phyloP scores from a whole-genome alignment of 805 yeast genomes.

The Suhomyces tanzawaensis region DNA sequence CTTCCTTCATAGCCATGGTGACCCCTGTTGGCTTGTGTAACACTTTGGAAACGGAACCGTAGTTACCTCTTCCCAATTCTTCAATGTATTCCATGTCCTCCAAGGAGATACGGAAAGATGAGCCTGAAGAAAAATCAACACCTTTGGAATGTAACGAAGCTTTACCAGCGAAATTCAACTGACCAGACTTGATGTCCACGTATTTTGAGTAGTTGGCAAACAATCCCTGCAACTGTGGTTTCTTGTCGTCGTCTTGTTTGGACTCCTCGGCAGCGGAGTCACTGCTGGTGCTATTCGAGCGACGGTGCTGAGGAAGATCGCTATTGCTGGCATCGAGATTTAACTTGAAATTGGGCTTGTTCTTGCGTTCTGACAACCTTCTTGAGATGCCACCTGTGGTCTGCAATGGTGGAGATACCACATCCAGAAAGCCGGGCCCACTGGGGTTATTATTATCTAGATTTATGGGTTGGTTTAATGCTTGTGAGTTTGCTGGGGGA shows the following conservation, averaged over 20 bases:
- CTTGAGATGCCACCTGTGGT: constrained; percentile 37
- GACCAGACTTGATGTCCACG: constrained; percentile 88
- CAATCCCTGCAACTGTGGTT: constrained; percentile 50
- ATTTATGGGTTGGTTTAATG: constrained; percentile 2
- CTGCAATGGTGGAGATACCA: constrained; percentile 11
- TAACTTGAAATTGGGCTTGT: constrained; percentile 38
- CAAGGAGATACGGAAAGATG: constrained; percentile 79
- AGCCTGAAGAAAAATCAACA: constrained; percentile 84
- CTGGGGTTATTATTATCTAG: background rate
- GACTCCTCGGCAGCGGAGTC: background rate
- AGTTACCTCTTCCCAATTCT: constrained; percentile 93
- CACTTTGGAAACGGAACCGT: constrained; percentile 93
- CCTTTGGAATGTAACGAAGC: constrained; percentile 91
- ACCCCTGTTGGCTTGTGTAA: constrained; percentile 90
- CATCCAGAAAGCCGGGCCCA: background rate
- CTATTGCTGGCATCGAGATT: constrained; percentile 22
- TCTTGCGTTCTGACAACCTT: constrained; percentile 37
- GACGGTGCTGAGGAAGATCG: constrained; percentile 10
- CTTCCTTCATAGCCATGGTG: constrained; percentile 97
- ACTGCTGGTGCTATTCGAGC: constrained; percentile 3
- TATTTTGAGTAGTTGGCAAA: constrained; percentile 85
- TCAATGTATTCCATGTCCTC: constrained; percentile 81
- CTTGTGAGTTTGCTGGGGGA: constrained; percentile 2
- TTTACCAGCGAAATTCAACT: constrained; percentile 88
- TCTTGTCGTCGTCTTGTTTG: constrained; percentile 5